Conservation (phyloP, 148 eudicot species). For the Fallopia convolvulus region DNA sequence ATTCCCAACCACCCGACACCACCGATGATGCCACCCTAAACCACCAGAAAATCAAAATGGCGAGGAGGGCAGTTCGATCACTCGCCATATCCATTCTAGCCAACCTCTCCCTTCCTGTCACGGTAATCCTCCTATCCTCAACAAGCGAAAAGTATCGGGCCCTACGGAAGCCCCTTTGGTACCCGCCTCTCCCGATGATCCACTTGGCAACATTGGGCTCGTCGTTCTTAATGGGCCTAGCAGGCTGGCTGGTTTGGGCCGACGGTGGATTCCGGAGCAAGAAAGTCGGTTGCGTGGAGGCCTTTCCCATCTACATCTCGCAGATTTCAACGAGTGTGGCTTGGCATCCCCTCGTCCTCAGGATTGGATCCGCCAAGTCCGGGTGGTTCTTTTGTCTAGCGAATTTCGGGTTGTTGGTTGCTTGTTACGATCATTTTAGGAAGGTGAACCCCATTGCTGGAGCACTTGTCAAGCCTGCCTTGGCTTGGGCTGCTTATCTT, state of each 20-base stretch:
- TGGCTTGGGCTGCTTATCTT: slow-evolving; percentile 23
- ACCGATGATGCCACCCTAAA: neutral
- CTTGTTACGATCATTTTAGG: slow-evolving; percentile 19
- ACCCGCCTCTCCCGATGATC: slow-evolving; percentile 23
- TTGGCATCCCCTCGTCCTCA: slow-evolving; percentile 30
- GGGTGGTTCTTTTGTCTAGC: slow-evolving; percentile 19
- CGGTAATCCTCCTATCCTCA: slow-evolving; percentile 19
- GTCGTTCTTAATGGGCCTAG: slow-evolving; percentile 24
- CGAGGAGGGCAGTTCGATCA: slow-evolving; percentile 8
- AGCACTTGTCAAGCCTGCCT: slow-evolving; percentile 22
- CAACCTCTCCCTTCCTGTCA: slow-evolving; percentile 17
- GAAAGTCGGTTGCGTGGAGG: neutral
- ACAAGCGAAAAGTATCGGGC: slow-evolving; percentile 19
- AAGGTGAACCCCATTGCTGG: slow-evolving; percentile 23
- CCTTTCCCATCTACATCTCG: slow-evolving; percentile 18
- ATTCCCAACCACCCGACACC: neutral
- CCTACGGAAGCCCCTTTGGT: slow-evolving; percentile 21
- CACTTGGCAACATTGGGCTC: slow-evolving; percentile 22
- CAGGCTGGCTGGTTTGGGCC: slow-evolving; percentile 33
- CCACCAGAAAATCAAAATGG: neutral
- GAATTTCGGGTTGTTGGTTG: slow-evolving; percentile 18
- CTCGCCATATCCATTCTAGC: slow-evolving; percentile 15
- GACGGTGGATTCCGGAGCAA: slow-evolving; percentile 25
- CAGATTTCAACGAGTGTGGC: slow-evolving; percentile 20
- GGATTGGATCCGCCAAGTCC: slow-evolving; percentile 18